These are phyloP conservation scores for Beauveria sp. DNA, from an alignment of 2,329 filamentous ascomycete genomes.

Conservation along the genomic window DNA sequence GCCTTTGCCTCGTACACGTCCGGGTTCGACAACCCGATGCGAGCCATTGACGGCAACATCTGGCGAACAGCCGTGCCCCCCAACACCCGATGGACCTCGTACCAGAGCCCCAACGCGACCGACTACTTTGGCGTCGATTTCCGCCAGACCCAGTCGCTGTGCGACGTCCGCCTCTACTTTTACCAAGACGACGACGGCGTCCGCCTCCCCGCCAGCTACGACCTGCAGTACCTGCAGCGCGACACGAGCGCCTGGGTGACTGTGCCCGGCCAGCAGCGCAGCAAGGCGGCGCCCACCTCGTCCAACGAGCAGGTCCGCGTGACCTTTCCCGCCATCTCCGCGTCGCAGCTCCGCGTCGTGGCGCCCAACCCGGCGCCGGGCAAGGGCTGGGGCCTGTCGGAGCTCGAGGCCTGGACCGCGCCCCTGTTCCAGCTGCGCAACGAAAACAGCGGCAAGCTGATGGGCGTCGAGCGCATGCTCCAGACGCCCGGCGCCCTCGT, in stretches of 20 bases:
- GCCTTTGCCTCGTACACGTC: constrained; percentile 26
- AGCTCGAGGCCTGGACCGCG: constrained; percentile 25
- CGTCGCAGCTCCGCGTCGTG: constrained; percentile 19
- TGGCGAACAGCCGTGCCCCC: constrained; percentile 31
- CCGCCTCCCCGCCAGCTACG: constrained; percentile 11
- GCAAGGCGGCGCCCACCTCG: neutral
- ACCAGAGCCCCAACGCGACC: constrained; percentile 23
- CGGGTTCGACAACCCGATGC: constrained; percentile 24
- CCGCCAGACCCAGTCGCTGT: constrained; percentile 19
- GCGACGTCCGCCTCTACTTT: constrained; percentile 26
- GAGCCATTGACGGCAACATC: constrained; percentile 34
- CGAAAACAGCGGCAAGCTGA: constrained; percentile 15
- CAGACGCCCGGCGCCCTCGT: neutral
- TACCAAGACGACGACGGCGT: constrained; percentile 26
- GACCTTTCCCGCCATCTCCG: constrained; percentile 19
- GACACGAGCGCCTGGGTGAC: constrained; percentile 5
- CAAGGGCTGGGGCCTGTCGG: constrained; percentile 22
- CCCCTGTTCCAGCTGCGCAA: constrained; percentile 15
- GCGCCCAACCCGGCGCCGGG: constrained; percentile 22
- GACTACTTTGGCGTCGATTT: constrained; percentile 18
- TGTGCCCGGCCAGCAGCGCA: neutral
- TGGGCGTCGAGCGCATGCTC: constrained; percentile 10
- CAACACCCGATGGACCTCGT: constrained; percentile 32
- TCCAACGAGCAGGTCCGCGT: constrained; percentile 24
- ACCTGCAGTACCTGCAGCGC: constrained; percentile 13